phyloP scores from a whole-genome alignment of 108 stramenopile genomes.

The Poteriospumella lacustris region DNA sequence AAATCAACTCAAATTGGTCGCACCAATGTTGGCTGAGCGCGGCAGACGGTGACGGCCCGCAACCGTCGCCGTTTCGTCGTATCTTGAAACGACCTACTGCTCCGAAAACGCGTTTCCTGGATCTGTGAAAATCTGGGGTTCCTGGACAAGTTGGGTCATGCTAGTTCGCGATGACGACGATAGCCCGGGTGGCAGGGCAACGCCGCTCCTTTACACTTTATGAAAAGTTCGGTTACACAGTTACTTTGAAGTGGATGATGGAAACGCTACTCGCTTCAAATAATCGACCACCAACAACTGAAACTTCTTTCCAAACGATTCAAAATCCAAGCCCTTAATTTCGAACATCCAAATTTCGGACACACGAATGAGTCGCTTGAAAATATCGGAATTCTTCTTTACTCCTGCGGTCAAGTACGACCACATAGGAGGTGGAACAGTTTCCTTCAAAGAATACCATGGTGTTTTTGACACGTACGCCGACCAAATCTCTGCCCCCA shows the following conservation, averaged over 20 bases:
- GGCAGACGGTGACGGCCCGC: no score
- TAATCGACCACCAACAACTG: slow-evolving; percentile 14
- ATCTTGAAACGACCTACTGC: no score
- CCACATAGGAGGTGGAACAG: not conserved
- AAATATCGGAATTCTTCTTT: slow-evolving; percentile 2
- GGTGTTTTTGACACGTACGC: slow-evolving; percentile 14
- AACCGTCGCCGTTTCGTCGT: no score
- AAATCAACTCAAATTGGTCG: no score
- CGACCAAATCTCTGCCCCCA: not conserved
- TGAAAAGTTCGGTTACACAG: not conserved
- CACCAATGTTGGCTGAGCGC: no score
- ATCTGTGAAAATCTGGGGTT: no score
- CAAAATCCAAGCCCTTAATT: not conserved
- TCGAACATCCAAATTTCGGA: slow-evolving; percentile 13
- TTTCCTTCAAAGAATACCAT: slow-evolving; percentile 24
- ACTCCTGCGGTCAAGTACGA: not conserved
- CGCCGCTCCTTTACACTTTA: no score
- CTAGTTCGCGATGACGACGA: no score
- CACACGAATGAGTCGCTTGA: not conserved
- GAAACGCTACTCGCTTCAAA: not conserved
- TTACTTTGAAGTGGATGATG: not conserved
- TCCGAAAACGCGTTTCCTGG: no score
- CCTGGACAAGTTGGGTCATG: no score
- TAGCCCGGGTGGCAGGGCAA: no score
- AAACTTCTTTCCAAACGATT: not conserved